These are phyloP conservation scores for Fusarium succisae DNA, from an alignment of 2,329 filamentous ascomycete species.

Conservation along the genomic window DNA sequence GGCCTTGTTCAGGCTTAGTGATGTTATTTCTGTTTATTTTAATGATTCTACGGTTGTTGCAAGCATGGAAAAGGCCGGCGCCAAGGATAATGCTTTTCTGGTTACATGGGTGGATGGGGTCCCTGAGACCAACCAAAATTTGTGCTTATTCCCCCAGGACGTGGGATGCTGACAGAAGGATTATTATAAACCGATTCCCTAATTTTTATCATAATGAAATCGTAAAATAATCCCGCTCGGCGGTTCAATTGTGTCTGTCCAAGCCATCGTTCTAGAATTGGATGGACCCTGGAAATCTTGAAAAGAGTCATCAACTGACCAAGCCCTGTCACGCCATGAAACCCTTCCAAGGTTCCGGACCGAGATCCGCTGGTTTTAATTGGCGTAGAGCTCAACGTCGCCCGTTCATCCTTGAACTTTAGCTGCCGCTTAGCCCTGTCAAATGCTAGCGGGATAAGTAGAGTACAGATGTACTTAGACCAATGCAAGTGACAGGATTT, in stretches of 20 bases:
- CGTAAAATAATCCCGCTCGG: rapidly evolving
- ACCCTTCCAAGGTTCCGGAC: not conserved
- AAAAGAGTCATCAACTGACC: not conserved
- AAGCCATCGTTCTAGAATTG: not conserved
- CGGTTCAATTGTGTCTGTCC: not conserved
- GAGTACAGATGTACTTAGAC: not conserved
- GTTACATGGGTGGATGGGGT: not conserved
- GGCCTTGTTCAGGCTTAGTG: rapidly evolving
- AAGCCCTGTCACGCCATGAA: not conserved
- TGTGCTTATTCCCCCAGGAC: not conserved
- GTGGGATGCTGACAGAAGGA: not conserved
- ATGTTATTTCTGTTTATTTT: not conserved
- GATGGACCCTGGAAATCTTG: not conserved
- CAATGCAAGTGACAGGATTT: not conserved
- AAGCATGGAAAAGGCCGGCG: not conserved
- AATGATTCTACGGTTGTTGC: rapidly evolving
- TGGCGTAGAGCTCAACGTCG: not conserved
- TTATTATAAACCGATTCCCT: rapidly evolving
- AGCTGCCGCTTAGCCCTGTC: not conserved
- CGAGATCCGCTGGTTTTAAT: not conserved
- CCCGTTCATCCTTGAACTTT: not conserved
- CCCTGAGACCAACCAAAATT: not conserved
- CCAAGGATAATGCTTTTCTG: not conserved
- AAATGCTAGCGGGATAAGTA: not conserved
- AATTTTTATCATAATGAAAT: not conserved